These are phyloP conservation scores for Diutina ranongensis DNA, from an alignment of 1,139 yeast genomes.

Conservation along the genomic window DNA sequence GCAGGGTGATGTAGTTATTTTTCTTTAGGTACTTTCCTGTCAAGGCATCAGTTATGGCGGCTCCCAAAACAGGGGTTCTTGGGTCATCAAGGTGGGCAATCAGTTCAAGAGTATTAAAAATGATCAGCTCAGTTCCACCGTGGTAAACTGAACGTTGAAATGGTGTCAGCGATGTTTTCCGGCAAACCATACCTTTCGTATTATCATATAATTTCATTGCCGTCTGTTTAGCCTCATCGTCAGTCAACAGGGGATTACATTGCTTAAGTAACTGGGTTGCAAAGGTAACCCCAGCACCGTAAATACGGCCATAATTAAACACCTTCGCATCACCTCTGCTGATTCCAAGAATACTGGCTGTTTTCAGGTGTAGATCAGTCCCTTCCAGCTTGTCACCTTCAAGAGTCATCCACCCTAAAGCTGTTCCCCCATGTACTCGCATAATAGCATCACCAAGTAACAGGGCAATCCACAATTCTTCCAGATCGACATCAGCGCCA, in stretches of 20 bases:
- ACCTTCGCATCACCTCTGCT: conserved; percentile 87
- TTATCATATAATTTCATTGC: conserved; percentile 64
- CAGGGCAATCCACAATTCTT: conserved; percentile 97
- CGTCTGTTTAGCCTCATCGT: conserved; percentile 51
- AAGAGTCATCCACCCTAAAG: conserved; percentile 97
- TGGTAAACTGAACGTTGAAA: conserved; percentile 42
- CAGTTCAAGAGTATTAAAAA: conserved; percentile 79
- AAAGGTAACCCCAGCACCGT: conserved; percentile 93
- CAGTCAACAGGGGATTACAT: conserved; percentile 64
- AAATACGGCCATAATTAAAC: conserved; percentile 93
- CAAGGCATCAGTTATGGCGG: conserved; percentile 84
- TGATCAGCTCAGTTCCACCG: conserved; percentile 91
- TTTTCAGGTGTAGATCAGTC: conserved; percentile 91
- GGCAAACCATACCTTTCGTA: conserved; percentile 62
- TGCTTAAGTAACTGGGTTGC: conserved; percentile 74
- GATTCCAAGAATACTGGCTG: conserved; percentile 83
- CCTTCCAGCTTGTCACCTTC: conserved; percentile 90
- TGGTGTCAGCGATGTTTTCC: conserved; percentile 14
- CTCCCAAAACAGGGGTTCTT: conserved; percentile 84
- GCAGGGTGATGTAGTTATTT: conserved; percentile 67
- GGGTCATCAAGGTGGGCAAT: conserved; percentile 83
- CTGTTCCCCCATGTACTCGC: conserved; percentile 88
- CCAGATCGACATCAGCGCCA: conserved; percentile 98
- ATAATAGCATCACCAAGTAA: conserved; percentile 87
- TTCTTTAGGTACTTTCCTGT: conserved; percentile 52